Base-by-base conservation (phyloP, 768 basidiomycete genomes). In the Lanmaoa rubissima region DNA sequence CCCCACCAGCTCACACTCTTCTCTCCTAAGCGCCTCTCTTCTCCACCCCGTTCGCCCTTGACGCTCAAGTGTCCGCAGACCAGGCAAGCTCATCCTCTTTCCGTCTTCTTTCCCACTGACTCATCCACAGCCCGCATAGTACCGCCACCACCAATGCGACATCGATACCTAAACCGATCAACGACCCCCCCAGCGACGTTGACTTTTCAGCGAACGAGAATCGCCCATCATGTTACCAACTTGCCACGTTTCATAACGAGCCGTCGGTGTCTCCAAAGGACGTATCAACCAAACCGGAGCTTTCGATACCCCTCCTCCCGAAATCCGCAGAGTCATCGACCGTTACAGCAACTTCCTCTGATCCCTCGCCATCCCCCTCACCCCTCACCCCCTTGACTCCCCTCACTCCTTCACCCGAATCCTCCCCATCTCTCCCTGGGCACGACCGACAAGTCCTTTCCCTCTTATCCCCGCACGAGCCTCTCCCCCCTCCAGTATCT, bases 341-440 rank as follows among this genome's bases (percentile, higher is more conserved):
- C 4, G 4, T 26, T 17, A 39, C 16, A 4, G 35, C 49, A 10
- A 13, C 46, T 14, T 45, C 36, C 7, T 38, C 53, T 1, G 35
- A 59, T n/a, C 16, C 52, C 3, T 43, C 34, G 11, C 32, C 54
- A 1, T 52, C 65, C 14, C 52, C 58, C 10, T 65, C 64, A 7
- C 61, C 60, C 1, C 60, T 63, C 17, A 61, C 63, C 1, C 69
- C 66, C 1, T 47, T 63, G 19, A 58, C 68, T 11, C 68, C 66
- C 0, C 58, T 69, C 21, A 61, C 68, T 16, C 62, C 66, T 7
- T 61, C 64, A 3, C 63, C 65, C 14, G 57, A 60, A 6, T 53
- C 63, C 0, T 69, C 69, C 2, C 65, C 67, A 0, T 63, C 62
- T 7, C 54, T 62, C 48, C 63, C 68, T 17, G 64, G 66, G 13